These are phyloP conservation scores for Sporothrix dimorphospora DNA, from an alignment of 2,329 filamentous ascomycete genomes.

Conservation along the genomic window DNA sequence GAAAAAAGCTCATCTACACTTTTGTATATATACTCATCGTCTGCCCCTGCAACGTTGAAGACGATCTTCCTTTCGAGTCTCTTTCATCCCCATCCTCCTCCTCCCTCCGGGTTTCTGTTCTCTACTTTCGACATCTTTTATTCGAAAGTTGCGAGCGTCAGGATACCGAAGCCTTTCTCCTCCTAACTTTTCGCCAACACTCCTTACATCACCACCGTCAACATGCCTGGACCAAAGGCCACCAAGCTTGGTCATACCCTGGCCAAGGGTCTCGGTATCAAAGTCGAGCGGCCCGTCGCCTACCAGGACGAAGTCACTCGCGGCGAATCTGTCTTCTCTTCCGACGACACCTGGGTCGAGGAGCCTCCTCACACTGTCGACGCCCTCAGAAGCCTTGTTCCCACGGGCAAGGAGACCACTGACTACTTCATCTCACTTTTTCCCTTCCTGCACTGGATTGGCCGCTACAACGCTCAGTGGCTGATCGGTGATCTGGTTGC, in stretches of 20 bases:
- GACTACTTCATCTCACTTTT: slow-evolving; percentile 75
- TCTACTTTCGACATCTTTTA: not conserved
- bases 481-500: slow-evolving; percentile 85
- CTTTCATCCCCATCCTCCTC: not conserved
- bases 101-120: not conserved
- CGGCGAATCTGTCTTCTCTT: slow-evolving; percentile 79
- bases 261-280: slow-evolving; percentile 82
- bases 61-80: slow-evolving; percentile 16
- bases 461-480: slow-evolving; percentile 88
- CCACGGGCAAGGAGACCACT: slow-evolving; percentile 56
- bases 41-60: slow-evolving; percentile 13
- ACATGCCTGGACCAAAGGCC: slow-evolving; percentile 34
- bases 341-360: slow-evolving; percentile 76
- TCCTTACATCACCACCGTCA: not conserved
- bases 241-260: slow-evolving; percentile 70
- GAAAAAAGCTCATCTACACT: not conserved
- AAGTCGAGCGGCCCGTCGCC: slow-evolving; percentile 69
- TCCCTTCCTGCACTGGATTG: slow-evolving; percentile 88
- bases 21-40: slow-evolving; percentile 27
- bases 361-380: slow-evolving; percentile 75
- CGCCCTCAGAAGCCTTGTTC: slow-evolving; percentile 68
- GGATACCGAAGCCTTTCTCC: not conserved
- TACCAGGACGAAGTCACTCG: slow-evolving; percentile 66
- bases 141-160: not conserved
- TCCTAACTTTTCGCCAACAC: not conserved